Conservation (phyloP, 306 rosid species). For the Pterocarpus santalinus region DNA sequence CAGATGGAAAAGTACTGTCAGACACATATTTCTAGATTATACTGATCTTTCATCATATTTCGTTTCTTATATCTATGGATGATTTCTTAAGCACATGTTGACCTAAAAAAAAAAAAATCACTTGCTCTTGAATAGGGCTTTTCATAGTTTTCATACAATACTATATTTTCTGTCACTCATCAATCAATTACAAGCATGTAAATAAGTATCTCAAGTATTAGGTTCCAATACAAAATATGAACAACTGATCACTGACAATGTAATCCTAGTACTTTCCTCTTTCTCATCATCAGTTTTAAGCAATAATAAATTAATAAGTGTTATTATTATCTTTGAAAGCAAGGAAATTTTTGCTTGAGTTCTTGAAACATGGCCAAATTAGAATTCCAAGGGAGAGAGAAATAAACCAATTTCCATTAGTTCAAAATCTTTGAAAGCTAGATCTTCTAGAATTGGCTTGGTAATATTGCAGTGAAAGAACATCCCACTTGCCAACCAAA, state of each 20-base stretch:
- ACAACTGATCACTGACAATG: constrained; percentile 1
- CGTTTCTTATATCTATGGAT: background rate
- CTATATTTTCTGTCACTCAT: background rate
- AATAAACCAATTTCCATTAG: background rate
- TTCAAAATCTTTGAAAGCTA: constrained; percentile 9
- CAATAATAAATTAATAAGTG: background rate
- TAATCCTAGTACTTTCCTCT: background rate
- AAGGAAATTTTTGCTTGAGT: background rate
- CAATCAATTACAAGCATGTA: constrained; percentile 25
- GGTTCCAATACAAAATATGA: constrained; percentile 5
- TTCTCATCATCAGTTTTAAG: constrained; percentile 5
- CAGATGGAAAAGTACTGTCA: constrained; percentile 26
- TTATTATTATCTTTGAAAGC: constrained; percentile 9
- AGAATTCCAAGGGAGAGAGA: background rate
- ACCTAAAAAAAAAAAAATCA: constrained; percentile 15
- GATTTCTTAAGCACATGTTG: constrained; percentile 17
- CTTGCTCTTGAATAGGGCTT: constrained; percentile 7
- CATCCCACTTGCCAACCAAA: constrained; percentile 36
- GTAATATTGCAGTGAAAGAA: constrained; percentile 37
- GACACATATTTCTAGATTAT: constrained; percentile 14
- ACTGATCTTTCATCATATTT: constrained; percentile 37
- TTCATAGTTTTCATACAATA: constrained; percentile 13
- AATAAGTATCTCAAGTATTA: constrained; percentile 3
- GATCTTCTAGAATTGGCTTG: constrained; percentile 19
- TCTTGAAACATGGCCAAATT: constrained; percentile 16